phyloP scores from a whole-genome alignment of 352 stramenopile species.

The Pythium rhizo-oryzae region DNA sequence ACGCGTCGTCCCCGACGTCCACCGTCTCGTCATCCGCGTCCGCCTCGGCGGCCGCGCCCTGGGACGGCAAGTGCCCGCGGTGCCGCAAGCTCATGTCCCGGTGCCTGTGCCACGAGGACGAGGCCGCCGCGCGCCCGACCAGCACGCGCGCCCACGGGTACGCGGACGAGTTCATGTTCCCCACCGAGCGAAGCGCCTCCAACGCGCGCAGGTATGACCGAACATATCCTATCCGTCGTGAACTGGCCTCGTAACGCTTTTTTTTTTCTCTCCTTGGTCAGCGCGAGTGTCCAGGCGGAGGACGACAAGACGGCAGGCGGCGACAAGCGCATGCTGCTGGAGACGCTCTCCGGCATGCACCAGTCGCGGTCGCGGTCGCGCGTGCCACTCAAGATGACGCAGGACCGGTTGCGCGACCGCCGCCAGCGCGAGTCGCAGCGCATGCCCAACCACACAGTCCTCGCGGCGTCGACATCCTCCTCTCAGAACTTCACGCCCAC shows the following conservation, averaged over 20 bases:
- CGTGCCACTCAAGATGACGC: conserved; percentile 28
- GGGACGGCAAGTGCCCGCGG: conserved; percentile 32
- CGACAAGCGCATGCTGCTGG: conserved; percentile 31
- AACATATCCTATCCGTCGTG: not conserved
- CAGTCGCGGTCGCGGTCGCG: conserved; percentile 16
- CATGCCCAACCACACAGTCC: not conserved
- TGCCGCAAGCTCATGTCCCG: conserved; percentile 37
- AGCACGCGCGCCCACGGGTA: not conserved
- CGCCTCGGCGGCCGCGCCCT: not conserved
- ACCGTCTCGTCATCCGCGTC: not conserved
- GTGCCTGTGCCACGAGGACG: conserved; percentile 31
- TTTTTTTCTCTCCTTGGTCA: not conserved
- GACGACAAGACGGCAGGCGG: too few relatives aligned
- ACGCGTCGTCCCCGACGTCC: conserved; percentile 9
- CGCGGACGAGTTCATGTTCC: conserved; percentile 7
- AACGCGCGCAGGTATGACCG: conserved; percentile 3
- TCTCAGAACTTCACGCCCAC: not conserved
- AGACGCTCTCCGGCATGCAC: conserved; percentile 32
- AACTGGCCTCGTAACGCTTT: not conserved
- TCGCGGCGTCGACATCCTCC: not conserved
- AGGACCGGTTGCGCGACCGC: conserved; percentile 28
- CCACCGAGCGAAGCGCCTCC: not conserved
- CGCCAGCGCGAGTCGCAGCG: conserved; percentile 18
- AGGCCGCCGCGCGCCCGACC: not conserved
- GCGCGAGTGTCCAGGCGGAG: not conserved